These are phyloP conservation scores for Micractinium conductrix DNA, from an alignment of 139 green algal species.

Conservation along the genomic window DNA sequence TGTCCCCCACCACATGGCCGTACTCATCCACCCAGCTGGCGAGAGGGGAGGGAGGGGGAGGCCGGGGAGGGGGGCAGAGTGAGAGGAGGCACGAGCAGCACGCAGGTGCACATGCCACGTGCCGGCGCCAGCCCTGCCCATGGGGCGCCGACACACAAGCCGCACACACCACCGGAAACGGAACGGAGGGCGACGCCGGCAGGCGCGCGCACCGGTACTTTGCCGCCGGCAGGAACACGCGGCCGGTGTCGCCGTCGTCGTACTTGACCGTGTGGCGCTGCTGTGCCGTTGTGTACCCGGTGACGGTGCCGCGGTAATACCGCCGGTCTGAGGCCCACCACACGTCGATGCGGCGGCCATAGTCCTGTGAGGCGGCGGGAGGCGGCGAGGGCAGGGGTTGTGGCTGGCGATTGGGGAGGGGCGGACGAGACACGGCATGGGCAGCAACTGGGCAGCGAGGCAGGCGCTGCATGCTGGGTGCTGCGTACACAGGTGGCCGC, in stretches of 20 bases:
- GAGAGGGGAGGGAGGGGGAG: background rate
- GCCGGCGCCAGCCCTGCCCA: too few relatives aligned
- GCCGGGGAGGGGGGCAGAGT: background rate
- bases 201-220: slow-evolving; percentile 50
- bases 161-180: too few relatives aligned
- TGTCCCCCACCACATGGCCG: slow-evolving; percentile 27
- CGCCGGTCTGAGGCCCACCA: slow-evolving; percentile 77
- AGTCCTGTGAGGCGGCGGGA: slow-evolving; percentile 37
- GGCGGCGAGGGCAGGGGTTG: background rate
- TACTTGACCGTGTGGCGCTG: slow-evolving; percentile 77
- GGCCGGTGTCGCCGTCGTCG: slow-evolving; percentile 76
- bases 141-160: too few relatives aligned
- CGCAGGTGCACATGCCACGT: background rate
- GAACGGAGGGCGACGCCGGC: too few relatives aligned
- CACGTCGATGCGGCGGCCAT: slow-evolving; percentile 62
- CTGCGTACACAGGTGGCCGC: too few relatives aligned
- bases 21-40: slow-evolving; percentile 36
- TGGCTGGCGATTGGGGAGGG: too few relatives aligned
- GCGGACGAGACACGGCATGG: background rate
- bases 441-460: background rate
- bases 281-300: slow-evolving; percentile 60
- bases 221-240: slow-evolving; percentile 51
- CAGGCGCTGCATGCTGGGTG: background rate
- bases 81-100: background rate
- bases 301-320: slow-evolving; percentile 77